Evolutionary conservation across 1,139 yeast species (phyloP), one percentile per base, ranked within the genome.

Genomic region (Taphrina deformans): DNA sequence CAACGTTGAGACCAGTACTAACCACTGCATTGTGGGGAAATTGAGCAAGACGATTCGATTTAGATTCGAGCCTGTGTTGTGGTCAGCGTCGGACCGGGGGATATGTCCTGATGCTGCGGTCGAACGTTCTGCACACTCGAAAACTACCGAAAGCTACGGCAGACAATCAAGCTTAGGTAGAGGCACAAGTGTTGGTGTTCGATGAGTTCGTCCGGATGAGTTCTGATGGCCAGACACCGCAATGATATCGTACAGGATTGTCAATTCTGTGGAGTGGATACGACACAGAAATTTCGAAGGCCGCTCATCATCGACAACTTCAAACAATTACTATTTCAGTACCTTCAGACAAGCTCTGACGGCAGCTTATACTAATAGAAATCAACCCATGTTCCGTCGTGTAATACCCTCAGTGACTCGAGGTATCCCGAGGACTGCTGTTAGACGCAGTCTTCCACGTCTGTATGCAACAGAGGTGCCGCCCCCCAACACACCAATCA

Each of bases 401-500:
- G 41, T 27, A 12, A 2, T 51, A 18, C 21, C 55, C 1, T 9
- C 27, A 1, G 27, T 23, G 16, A 12, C 35, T 2, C 35, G 58
- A 24, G 38, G 18, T 53, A 33, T 24, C 7, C 14, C 48, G 10
- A 53, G 58, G 48, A 23, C 35, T 23, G 23, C 35, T 14, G 31
- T 24, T 2, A 46, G 55, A 7, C 40, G 35, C 33, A 18, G 7
- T 9, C 18, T 51, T 29, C 44, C 55, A 14, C 45, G 58, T 21
- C 23, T 24, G 5, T 53, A 53, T 38, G 58, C 58, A 18, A 53
- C 58, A 10, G 58, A 53, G 21, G 33, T 38, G 35, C 58, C 58
- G 10, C 58, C 55, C 9, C 18, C 55, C n/a, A 51, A 51, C 16
- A 33, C 55, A 12, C 44, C 55, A 21, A 21, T 6, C 18, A 29